Percentiles rank a stretch among this genome's conserved stretches.
Conservation (phyloP, 2,329 filamentous ascomycete genomes). For the Elsinoe perseae region DNA sequence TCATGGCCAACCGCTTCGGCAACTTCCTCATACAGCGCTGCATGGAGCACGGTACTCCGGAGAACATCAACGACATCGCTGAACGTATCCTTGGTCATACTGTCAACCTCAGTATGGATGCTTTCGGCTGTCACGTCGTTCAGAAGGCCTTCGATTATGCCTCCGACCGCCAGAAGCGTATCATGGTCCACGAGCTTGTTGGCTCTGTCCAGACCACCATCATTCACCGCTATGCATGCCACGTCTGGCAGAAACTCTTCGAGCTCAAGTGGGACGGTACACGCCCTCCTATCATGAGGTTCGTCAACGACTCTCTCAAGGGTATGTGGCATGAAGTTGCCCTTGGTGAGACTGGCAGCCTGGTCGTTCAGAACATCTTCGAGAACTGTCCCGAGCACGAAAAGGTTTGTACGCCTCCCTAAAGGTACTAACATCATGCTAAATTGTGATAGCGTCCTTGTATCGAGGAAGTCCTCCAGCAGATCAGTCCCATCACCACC, state of each 20-base stretch:
- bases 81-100: slow-evolving; percentile 91
- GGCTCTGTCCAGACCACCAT: slow-evolving; percentile 95
- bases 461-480: slow-evolving; percentile 89
- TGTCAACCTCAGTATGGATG: slow-evolving; percentile 91
- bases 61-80: slow-evolving; percentile 91
- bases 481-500: slow-evolving; percentile 93
- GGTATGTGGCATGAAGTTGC: slow-evolving; percentile 99
- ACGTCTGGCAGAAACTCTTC: slow-evolving; percentile 99
- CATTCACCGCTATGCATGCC: slow-evolving; percentile 95
- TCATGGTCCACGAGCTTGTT: slow-evolving; percentile 97
- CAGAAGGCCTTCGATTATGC: slow-evolving; percentile 99
- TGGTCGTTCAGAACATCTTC: slow-evolving; percentile 99
- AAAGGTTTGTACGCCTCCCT: slow-evolving; percentile 56
- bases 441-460: slow-evolving; percentile 68
- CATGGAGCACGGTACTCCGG: slow-evolving; percentile 93
- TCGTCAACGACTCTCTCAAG: slow-evolving; percentile 86
- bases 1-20: slow-evolving; percentile 98
- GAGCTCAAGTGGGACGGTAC: slow-evolving; percentile 92
- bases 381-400: slow-evolving; percentile 98
- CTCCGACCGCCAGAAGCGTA: slow-evolving; percentile 92
- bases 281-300: slow-evolving; percentile 96
- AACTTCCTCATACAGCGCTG: slow-evolving; percentile 98
- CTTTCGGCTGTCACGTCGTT: slow-evolving; percentile 95
- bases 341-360: slow-evolving; percentile 88
- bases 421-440: slow-evolving; percentile 14